Base-by-base conservation (phyloP, 2,329 filamentous ascomycete species). In the Colletotrichum tanaceti region DNA sequence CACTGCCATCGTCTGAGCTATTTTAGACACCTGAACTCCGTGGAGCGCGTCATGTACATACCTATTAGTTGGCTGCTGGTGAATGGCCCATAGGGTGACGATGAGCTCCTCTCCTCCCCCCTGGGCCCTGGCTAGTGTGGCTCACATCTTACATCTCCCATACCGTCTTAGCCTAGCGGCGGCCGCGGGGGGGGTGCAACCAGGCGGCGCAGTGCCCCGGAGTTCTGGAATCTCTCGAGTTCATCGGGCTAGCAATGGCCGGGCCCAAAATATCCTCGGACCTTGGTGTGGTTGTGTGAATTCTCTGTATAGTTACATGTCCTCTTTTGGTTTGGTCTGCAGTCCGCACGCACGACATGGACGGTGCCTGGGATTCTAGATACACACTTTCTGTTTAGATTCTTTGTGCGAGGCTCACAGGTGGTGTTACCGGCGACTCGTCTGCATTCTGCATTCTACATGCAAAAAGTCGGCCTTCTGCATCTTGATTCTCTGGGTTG, bases 111-210 rank as follows among this genome's bases (percentile, higher is more conserved):
- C n/a, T n/a, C n/a, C n/a, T n/a, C n/a, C n/a, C n/a, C n/a, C n/a
- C n/a, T n/a, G n/a, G n/a, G n/a, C n/a, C 39, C n/a, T 20, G 39
- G 39, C 39, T 58, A 55, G 54, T 58, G 18, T n/a, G 32, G 18
- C 22, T 43, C 39, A 11, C 10, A 32, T 18, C 39, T 41, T 41
- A 47, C n/a, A n/a, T n/a, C n/a, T n/a, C n/a, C n/a, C 44, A 22
- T 28, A 28, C 47, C 47, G 38, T 16, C 16, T 32, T 9, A 32
- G 28, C 28, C 28, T 32, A 9, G 28, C 28, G n/a, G n/a, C n/a
- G n/a, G n/a, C n/a, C n/a, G n/a, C 28, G 28, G 54, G 16, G 32
- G 35, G 18, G 32, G 22, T 16, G 32, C n/a, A 35, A 55, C 22
- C 4, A 4, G 20, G 43, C 50, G 50, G n/a, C 32, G 24, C 28